Base-by-base conservation (phyloP, 73 alveolate genomes). In the Blepharisma japonicum region DNA sequence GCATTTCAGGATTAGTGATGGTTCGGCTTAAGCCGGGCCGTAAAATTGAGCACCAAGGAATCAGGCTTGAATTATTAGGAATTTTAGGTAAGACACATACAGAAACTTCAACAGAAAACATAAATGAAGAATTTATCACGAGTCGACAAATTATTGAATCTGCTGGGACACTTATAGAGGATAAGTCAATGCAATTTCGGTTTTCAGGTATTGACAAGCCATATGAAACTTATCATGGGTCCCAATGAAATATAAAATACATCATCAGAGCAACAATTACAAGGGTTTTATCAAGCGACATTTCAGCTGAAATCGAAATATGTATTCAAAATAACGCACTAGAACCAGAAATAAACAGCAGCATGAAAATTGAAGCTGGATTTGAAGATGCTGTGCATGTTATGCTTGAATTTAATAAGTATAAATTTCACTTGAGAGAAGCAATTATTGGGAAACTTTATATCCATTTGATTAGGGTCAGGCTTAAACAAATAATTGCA, bases 331-430 rank as follows among this genome's bases (percentile, higher is more conserved):
- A 85, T 51, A 86, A 87, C 8, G 66, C 84, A 7, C 66, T 27
- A 8, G 91, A 83, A 70, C 86, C 92, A 18, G 86, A 70, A 32
- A 68, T 54, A 2, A 85, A 81, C 55, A 46, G 84, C 4, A 86
- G 85, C 11, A 81, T 89, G 39, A 89, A 87, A 71, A 85, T 85
- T 89, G 95, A 89, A 67, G 96, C 89, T 6, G 98, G 98, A 32
- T 90, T 90, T 70, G 98, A 94, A 83, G 98, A 94, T 77, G 92
- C 97, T 88, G 87, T 94, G 68, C 98, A 94, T 78, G 89, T 91
- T 55, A 96, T 88, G 76, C 89, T 94, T 77, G 98, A 94, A 56
- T 90, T 92, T 51, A 84, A 87, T 20, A 81, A 88, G 39, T 77
- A 93, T 7, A 88, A 88, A 55, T 91, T 82, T 71, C 89, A 91